Evolutionary conservation across 2,329 filamentous ascomycete genomes (phyloP), one percentile per base, ranked within the genome.

Genomic region (Sporothrix dimorphospora): DNA sequence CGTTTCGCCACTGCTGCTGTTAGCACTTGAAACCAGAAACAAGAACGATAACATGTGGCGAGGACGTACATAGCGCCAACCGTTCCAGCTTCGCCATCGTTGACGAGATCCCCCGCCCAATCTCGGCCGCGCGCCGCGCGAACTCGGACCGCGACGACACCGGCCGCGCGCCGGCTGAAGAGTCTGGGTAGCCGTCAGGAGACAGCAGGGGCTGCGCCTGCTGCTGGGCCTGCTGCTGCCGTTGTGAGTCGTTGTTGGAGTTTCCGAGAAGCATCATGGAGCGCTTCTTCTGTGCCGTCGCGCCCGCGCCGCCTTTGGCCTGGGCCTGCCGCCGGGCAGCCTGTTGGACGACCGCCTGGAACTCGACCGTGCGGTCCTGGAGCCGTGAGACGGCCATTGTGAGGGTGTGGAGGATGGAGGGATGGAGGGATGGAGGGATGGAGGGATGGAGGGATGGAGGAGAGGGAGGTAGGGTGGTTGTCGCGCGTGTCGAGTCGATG

Each of bases 61-160:
- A 82, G 92, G 90, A 74, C 74, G 11, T 30, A 76, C 75, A 57
- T 24, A 97, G 93, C 73, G 94, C 95, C 75, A 99, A 84, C 81
- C 97, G 93, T 83, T 98, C 94, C 78, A 99, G 84, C 83, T 98
- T 99, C 71, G 90, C 94, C 90, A 97, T 98, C 8, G 96, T 98
- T 72, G 88, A 91, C 14, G 92, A 92, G 76, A 99, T 98, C 42
- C 94, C 94, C 77, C 94, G 88, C 70, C 95, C 96, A 78, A 99
- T 97, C 77, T 96, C 92, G 55, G 94, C 94, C 8, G 96, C 96
- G 80, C 91, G 91, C 77, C 94, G 89, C 78, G 96, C 96, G 82
- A 99, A 99, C 78, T 98, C 96, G 74, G 94, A 97, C 77, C 75
- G 75, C 34, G 69, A 69, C 34, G 72, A 34, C 8, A 63, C 30